phyloP scores from a whole-genome alignment of 306 rosid species.

The Citrullus mucosospermus region DNA sequence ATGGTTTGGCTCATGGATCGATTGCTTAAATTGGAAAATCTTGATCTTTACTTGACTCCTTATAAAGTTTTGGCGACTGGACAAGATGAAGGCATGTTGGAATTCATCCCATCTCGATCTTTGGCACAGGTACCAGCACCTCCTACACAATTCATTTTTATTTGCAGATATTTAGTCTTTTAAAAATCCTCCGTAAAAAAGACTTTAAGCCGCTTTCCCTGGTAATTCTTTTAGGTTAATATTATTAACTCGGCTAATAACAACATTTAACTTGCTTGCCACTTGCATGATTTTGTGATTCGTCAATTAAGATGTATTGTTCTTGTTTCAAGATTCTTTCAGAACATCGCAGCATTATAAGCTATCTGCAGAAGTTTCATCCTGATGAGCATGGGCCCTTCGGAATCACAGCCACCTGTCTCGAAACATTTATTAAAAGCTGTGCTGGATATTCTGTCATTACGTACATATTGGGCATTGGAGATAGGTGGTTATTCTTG shows the following conservation, averaged over 20 bases:
- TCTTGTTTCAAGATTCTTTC: constrained; percentile 57
- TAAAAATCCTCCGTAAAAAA: background rate
- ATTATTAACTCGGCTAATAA: background rate
- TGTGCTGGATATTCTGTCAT: constrained; percentile 99
- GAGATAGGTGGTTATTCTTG: constrained; percentile 68
- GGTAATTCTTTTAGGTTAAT: background rate
- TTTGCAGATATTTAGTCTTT: background rate
- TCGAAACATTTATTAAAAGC: constrained; percentile 94
- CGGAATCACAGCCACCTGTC: constrained; percentile 88
- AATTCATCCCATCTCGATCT: constrained; percentile 84
- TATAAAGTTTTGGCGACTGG: constrained; percentile 94
- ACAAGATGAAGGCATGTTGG: constrained; percentile 99
- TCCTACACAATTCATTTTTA: background rate
- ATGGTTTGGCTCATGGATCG: constrained; percentile 98
- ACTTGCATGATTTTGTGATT: constrained; percentile 10
- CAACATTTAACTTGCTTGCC: constrained; percentile 1
- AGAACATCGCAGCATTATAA: constrained; percentile 86
- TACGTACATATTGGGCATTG: constrained; percentile 95
- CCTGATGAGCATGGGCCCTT: constrained; percentile 94
- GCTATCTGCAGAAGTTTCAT: constrained; percentile 93
- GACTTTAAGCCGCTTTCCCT: background rate
- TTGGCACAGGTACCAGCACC: constrained; percentile 53
- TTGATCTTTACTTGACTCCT: constrained; percentile 84
- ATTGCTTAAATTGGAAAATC: constrained; percentile 84
- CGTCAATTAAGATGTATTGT: constrained; percentile 14